Percentiles rank a stretch among this genome's conserved stretches.
These are phyloP conservation scores for Alternaria sp. DNA, from an alignment of 2,329 filamentous ascomycete genomes.

Conservation along the genomic window DNA sequence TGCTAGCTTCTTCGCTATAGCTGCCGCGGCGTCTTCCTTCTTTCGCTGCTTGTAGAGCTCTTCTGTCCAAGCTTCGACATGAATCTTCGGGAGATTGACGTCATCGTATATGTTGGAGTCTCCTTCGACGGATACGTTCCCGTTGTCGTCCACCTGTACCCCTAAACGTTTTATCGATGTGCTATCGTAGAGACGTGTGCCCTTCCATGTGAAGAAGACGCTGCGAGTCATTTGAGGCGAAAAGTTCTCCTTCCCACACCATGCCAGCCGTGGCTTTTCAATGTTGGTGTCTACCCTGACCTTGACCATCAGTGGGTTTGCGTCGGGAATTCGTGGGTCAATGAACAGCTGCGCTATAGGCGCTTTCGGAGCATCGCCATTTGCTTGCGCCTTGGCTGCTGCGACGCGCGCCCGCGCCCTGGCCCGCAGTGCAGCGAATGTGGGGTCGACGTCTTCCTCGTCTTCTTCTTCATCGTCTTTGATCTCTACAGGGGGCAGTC, in stretches of 20 bases:
- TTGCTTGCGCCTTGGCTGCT: slow-evolving; percentile 24
- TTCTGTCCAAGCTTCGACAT: slow-evolving; percentile 79
- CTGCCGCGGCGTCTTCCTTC: slow-evolving; percentile 41
- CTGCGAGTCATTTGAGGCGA: slow-evolving; percentile 59
- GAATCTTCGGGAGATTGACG: slow-evolving; percentile 63
- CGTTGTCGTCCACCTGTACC: slow-evolving; percentile 59
- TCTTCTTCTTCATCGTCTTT: slow-evolving; percentile 35
- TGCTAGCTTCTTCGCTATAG: slow-evolving; percentile 48
- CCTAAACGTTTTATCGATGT: slow-evolving; percentile 63
- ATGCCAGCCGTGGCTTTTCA: slow-evolving; percentile 71
- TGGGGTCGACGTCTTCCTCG: slow-evolving; percentile 40
- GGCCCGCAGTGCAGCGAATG: slow-evolving; percentile 40
- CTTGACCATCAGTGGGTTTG: slow-evolving; percentile 68
- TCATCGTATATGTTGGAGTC: slow-evolving; percentile 63
- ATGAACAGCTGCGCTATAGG: slow-evolving; percentile 70
- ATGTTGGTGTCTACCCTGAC: slow-evolving; percentile 74
- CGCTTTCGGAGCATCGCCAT: slow-evolving; percentile 19
- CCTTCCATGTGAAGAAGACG: slow-evolving; percentile 82
- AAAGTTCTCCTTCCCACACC: slow-evolving; percentile 70
- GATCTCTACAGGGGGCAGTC: slow-evolving; percentile 14
- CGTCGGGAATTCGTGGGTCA: slow-evolving; percentile 69
- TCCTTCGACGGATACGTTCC: slow-evolving; percentile 50
- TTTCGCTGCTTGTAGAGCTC: slow-evolving; percentile 66
- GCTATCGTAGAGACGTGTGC: slow-evolving; percentile 74
- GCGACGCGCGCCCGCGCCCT: slow-evolving; percentile 38